These are phyloP conservation scores for Solanum sejunctum DNA, from an alignment of 257 asterid genomes.

Conservation along the genomic window DNA sequence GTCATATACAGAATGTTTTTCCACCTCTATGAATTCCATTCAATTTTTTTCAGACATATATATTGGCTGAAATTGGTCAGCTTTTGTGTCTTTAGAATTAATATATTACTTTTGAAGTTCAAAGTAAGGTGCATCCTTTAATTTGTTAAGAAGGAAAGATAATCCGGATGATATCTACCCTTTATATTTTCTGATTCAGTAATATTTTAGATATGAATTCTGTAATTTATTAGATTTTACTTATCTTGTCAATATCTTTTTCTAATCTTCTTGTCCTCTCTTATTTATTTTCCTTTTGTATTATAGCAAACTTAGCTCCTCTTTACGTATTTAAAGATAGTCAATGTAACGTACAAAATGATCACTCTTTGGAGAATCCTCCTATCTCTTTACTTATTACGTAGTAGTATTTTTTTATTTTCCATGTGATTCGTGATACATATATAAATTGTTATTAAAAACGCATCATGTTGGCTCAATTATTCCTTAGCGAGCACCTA, in stretches of 20 bases:
- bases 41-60: neutral
- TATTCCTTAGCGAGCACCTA: neutral
- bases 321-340: no score
- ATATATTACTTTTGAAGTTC: neutral
- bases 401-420: neutral
- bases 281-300: no score
- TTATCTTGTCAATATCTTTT: no score
- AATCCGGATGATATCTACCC: neutral
- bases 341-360: no score
- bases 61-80: no score
- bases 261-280: neutral
- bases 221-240: no score
- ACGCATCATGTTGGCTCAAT: neutral
- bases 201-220: no score
- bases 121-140: neutral
- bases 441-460: neutral
- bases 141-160: neutral
- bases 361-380: no score
- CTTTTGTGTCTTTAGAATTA: no score
- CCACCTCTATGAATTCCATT: neutral
- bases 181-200: neutral
- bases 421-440: neutral
- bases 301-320: no score
- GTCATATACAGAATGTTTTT: neutral
- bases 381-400: no score